These are phyloP conservation scores for Penicillium chermesinum DNA, from an alignment of 495 filamentous ascomycete species.

Conservation along the genomic window DNA sequence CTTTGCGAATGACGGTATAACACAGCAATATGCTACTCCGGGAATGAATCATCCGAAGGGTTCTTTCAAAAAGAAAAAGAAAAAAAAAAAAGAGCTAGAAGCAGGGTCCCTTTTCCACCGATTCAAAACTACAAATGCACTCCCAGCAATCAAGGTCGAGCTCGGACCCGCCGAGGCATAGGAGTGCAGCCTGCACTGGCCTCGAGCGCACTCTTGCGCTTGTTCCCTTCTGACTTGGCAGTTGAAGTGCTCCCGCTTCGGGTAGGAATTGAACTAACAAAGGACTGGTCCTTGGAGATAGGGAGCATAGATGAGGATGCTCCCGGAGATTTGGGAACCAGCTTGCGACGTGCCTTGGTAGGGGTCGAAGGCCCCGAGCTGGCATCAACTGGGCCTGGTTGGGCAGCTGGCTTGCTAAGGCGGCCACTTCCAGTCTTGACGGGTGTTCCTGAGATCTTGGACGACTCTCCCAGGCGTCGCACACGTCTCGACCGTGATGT, in stretches of 20 bases:
- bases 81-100: too few relatives aligned
- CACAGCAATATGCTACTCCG: not conserved
- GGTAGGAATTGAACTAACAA: slow-evolving; percentile 23
- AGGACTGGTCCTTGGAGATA: slow-evolving; percentile 15
- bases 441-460: slow-evolving; percentile 18
- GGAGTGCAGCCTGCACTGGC: slow-evolving; percentile 39
- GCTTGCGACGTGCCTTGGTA: slow-evolving; percentile 34
- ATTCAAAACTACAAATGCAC: slow-evolving; percentile 1
- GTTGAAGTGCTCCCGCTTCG: slow-evolving; percentile 5
- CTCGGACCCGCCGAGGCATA: slow-evolving; percentile 36
- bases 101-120: not conserved
- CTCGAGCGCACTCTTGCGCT: slow-evolving; percentile 31
- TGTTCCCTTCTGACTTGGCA: slow-evolving; percentile 15
- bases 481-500: slow-evolving; percentile 32
- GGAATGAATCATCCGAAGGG: not conserved
- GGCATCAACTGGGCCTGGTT: slow-evolving; percentile 6
- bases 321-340: slow-evolving; percentile 38
- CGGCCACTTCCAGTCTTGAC: slow-evolving; percentile 22
- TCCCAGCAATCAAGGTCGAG: slow-evolving; percentile 16
- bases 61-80: not conserved
- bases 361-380: slow-evolving; percentile 20
- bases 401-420: slow-evolving; percentile 15
- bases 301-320: slow-evolving; percentile 16
- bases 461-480: slow-evolving; percentile 31
- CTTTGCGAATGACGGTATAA: not conserved